These are phyloP conservation scores for Nematodospora anomalae DNA, from an alignment of 1,139 yeast genomes.

Conservation along the genomic window DNA sequence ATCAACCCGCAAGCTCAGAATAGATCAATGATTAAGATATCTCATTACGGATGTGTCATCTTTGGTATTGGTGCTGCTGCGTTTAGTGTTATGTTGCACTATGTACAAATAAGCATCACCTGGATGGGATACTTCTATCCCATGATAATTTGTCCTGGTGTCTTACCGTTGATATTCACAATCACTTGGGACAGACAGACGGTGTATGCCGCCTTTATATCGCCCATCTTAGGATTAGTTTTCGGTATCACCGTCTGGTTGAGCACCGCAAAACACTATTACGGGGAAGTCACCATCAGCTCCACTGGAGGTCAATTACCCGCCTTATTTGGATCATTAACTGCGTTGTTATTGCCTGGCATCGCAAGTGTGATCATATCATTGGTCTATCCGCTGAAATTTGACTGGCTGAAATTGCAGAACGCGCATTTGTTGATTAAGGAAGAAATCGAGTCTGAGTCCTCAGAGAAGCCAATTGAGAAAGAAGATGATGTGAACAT, in stretches of 20 bases:
- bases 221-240: constrained; percentile 27
- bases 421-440: constrained; percentile 23
- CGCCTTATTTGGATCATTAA: constrained; percentile 31
- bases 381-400: constrained; percentile 26
- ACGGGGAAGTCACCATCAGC: constrained; percentile 24
- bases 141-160: constrained; percentile 38
- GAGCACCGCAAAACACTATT: constrained; percentile 25
- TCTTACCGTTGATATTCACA: constrained; percentile 33
- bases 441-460: constrained; percentile 11
- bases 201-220: constrained; percentile 24
- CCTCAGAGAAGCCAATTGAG: constrained; percentile 5
- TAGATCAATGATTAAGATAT: constrained; percentile 26
- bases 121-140: constrained; percentile 39
- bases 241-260: constrained; percentile 28
- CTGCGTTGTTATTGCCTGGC: constrained; percentile 35
- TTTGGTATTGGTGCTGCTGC: constrained; percentile 33
- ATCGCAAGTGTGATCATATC: constrained; percentile 26
- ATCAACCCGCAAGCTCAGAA: constrained; percentile 27
- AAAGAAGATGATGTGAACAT: constrained; percentile 10
- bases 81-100: constrained; percentile 31
- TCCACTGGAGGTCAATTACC: constrained; percentile 33
- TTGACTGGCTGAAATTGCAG: constrained; percentile 32
- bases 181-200: constrained; percentile 36
- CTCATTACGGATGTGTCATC: constrained; percentile 28
- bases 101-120: constrained; percentile 32